Percentiles rank a stretch among this genome's conserved stretches.
Conservation (phyloP, 805 yeast species). For the Pachysolen tannophilus region DNA sequence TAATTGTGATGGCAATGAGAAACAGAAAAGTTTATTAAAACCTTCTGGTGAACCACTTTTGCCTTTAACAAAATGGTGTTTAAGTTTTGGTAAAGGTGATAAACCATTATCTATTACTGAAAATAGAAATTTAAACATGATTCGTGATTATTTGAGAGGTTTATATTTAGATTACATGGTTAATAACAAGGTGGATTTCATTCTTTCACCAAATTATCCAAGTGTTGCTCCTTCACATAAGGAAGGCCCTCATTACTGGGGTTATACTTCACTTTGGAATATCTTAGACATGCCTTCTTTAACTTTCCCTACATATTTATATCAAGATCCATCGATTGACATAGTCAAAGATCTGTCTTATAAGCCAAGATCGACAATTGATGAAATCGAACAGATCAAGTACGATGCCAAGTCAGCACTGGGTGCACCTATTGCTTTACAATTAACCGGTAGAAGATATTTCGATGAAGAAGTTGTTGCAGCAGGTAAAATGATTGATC, state of each 20-base stretch:
- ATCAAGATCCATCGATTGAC: slow-evolving; percentile 48
- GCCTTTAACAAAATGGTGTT: slow-evolving; percentile 55
- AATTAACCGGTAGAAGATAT: slow-evolving; percentile 46
- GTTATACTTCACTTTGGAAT: slow-evolving; percentile 72
- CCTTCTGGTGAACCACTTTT: slow-evolving; percentile 64
- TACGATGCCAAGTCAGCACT: slow-evolving; percentile 39
- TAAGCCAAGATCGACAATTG: slow-evolving; percentile 37
- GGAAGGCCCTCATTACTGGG: slow-evolving; percentile 54
- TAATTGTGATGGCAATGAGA: slow-evolving; percentile 60
- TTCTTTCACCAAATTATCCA: slow-evolving; percentile 59
- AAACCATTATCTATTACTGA: slow-evolving; percentile 37
- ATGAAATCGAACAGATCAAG: slow-evolving; percentile 37
- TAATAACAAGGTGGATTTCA: slow-evolving; percentile 51
- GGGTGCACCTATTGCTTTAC: slow-evolving; percentile 50
- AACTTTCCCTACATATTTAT: slow-evolving; percentile 53
- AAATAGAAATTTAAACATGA: slow-evolving; percentile 43
- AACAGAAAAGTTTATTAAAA: slow-evolving; percentile 40
- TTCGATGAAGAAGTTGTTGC: slow-evolving; percentile 50
- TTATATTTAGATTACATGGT: slow-evolving; percentile 47
- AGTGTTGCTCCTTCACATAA: slow-evolving; percentile 67
- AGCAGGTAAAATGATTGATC: slow-evolving; percentile 31
- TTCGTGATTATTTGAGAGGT: slow-evolving; percentile 52
- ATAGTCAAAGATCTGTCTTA: slow-evolving; percentile 29
- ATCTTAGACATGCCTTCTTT: slow-evolving; percentile 64
- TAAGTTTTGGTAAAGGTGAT: slow-evolving; percentile 53